Conservation (phyloP, 2,329 filamentous ascomycete species). For the Trichoderma brevicompactum region DNA sequence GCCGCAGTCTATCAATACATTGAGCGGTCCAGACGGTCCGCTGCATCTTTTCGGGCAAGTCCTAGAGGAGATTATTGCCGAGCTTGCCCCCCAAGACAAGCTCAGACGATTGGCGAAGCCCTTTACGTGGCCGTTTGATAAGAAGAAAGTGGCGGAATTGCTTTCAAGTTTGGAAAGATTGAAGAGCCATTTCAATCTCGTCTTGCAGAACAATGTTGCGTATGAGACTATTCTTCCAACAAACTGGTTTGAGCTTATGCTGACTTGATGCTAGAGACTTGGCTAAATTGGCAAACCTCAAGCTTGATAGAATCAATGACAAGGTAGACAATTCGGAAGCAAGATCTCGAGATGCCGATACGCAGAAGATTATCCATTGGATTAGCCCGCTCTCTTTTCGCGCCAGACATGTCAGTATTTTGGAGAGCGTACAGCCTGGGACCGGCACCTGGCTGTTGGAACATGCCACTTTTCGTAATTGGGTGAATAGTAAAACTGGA, state of each 20-base stretch:
- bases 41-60: neutral
- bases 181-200: slow-evolving; percentile 9
- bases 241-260: neutral
- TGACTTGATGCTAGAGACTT: neutral
- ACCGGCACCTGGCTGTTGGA: slow-evolving; percentile 3
- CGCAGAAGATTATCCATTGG: slow-evolving; percentile 3
- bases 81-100: neutral
- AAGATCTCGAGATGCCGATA: slow-evolving; percentile 5
- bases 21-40: neutral
- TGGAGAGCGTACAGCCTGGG: slow-evolving; percentile 5
- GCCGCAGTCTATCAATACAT: neutral
- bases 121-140: slow-evolving; percentile 4
- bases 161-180: slow-evolving; percentile 1
- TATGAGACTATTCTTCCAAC: neutral
- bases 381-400: slow-evolving; percentile 4
- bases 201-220: slow-evolving; percentile 6
- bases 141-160: slow-evolving; percentile 4
- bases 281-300: slow-evolving; percentile 10
- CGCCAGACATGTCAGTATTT: neutral
- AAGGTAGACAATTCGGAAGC: neutral
- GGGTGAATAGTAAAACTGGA: slow-evolving; percentile 1
- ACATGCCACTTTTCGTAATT: neutral
- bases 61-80: neutral
- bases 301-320: slow-evolving; percentile 2
- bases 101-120: neutral